phyloP scores from a whole-genome alignment of 139 green algal species.

The Asterochloris erici region DNA sequence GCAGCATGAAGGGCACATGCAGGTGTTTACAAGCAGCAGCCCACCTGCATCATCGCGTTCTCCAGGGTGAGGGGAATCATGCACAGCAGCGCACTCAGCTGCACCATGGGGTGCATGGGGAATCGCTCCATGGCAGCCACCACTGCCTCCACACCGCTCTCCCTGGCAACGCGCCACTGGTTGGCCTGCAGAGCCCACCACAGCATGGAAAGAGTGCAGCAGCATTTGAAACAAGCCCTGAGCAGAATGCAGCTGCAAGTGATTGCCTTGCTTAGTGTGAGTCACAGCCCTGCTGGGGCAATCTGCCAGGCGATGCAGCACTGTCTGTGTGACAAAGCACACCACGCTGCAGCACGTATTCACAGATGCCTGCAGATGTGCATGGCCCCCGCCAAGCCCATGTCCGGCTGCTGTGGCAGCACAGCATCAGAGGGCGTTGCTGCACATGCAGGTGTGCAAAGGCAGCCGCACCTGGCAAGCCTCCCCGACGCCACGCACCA shows the following conservation, averaged over 20 bases:
- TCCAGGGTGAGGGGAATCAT: conserved; percentile 59
- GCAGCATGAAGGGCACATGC: no score
- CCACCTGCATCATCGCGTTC: conserved; percentile 46
- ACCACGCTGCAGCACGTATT: no score
- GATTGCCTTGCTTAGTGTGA: no score
- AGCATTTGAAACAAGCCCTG: no score
- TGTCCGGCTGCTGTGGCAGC: no score
- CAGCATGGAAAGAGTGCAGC: neutral
- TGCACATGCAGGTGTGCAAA: neutral
- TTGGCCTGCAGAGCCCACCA: conserved; percentile 28
- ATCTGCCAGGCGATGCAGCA: no score
- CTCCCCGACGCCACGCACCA: conserved; percentile 47
- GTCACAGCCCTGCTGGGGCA: no score
- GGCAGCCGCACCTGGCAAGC: conserved; percentile 29
- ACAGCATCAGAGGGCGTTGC: no score
- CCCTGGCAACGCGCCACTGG: conserved; percentile 48
- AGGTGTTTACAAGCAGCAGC: neutral
- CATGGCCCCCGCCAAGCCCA: no score
- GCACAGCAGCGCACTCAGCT: conserved; percentile 63
- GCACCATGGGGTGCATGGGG: conserved; percentile 42
- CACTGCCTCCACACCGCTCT: conserved; percentile 55
- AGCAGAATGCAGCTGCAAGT: no score
- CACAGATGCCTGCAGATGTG: no score
- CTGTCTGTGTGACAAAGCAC: no score
- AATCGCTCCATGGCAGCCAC: conserved; percentile 37